phyloP scores from a whole-genome alignment of 192 early-diverging fungal genomes.

The Allomyces javanicus region DNA sequence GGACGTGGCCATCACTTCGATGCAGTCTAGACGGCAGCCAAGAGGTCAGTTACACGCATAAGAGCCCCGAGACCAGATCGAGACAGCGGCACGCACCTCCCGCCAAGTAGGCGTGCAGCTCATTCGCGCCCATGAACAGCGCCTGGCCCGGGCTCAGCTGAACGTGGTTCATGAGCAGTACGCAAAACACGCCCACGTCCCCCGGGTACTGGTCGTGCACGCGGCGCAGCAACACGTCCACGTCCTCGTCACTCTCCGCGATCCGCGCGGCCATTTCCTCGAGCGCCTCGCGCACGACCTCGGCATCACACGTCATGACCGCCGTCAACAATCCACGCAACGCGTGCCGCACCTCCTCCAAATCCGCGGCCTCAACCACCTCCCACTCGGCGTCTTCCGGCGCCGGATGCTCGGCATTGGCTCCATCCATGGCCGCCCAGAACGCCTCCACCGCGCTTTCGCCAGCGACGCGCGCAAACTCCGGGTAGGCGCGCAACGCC shows the following conservation, averaged over 20 bases:
- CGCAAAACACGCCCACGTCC: slow-evolving; percentile 76
- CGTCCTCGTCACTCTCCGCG: slow-evolving; percentile 5
- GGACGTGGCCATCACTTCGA: slow-evolving; percentile 95
- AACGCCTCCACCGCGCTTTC: slow-evolving; percentile 22
- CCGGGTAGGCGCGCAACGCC: slow-evolving; percentile 51
- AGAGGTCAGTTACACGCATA: slow-evolving; percentile 1
- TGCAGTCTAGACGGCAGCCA: slow-evolving; percentile 42
- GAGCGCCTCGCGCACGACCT: slow-evolving; percentile 29
- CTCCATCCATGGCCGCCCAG: slow-evolving; percentile 1
- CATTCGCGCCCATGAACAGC: slow-evolving; percentile 88
- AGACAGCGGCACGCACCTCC: slow-evolving; percentile 32
- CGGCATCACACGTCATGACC: slow-evolving; percentile 31
- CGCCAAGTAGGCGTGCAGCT: slow-evolving; percentile 88
- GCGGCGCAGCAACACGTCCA: slow-evolving; percentile 48
- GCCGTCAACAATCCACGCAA: slow-evolving; percentile 33
- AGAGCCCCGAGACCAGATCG: background rate
- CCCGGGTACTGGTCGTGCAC: slow-evolving; percentile 68
- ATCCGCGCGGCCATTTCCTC: slow-evolving; percentile 21
- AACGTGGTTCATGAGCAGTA: slow-evolving; percentile 78
- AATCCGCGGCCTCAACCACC: slow-evolving; percentile 10
- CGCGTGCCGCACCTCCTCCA: slow-evolving; percentile 16
- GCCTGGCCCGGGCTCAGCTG: slow-evolving; percentile 60
- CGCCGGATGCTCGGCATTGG: background rate
- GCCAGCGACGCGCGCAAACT: slow-evolving; percentile 51
- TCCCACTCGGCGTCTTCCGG: slow-evolving; percentile 17